These are phyloP conservation scores for Acanthamoeba healyi DNA, from an alignment of 208 protist species.

Conservation along the genomic window DNA sequence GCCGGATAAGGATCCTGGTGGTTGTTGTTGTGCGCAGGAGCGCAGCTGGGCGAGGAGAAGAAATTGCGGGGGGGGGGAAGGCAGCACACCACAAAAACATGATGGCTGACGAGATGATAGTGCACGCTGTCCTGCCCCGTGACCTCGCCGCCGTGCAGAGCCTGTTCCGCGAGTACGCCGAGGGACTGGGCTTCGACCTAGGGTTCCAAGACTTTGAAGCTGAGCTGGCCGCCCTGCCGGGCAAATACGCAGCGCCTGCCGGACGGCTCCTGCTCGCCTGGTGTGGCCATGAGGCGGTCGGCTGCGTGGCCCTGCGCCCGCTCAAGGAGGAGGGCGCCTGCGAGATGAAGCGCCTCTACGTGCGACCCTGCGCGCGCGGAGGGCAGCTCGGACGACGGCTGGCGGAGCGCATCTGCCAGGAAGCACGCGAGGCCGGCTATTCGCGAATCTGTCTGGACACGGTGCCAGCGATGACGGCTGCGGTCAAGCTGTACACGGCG, in stretches of 20 bases:
- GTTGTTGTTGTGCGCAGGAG: too few relatives aligned
- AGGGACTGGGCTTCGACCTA: constrained; percentile 2
- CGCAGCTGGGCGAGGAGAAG: too few relatives aligned
- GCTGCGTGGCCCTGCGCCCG: constrained; percentile 27
- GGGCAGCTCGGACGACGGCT: constrained; percentile 8
- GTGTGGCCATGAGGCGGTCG: not conserved
- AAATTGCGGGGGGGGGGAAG: too few relatives aligned
- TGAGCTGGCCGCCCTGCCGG: not conserved
- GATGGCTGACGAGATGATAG: too few relatives aligned
- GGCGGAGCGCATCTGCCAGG: not conserved
- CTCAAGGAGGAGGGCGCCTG: not conserved
- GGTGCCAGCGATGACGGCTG: not conserved
- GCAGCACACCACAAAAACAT: too few relatives aligned
- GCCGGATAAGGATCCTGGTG: too few relatives aligned
- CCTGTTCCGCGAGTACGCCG: constrained; percentile 18
- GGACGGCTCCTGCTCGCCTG: not conserved
- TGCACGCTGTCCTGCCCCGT: not conserved
- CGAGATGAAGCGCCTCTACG: constrained; percentile 35
- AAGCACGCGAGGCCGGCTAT: constrained; percentile 18
- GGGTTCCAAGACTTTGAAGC: not conserved
- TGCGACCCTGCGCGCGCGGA: not conserved
- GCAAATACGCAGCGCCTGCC: not conserved
- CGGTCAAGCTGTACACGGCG: not conserved
- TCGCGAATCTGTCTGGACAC: not conserved
- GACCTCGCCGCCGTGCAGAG: not conserved